Conservation (phyloP, 1,139 yeast genomes). For the Groenewaldozyma sp. region DNA sequence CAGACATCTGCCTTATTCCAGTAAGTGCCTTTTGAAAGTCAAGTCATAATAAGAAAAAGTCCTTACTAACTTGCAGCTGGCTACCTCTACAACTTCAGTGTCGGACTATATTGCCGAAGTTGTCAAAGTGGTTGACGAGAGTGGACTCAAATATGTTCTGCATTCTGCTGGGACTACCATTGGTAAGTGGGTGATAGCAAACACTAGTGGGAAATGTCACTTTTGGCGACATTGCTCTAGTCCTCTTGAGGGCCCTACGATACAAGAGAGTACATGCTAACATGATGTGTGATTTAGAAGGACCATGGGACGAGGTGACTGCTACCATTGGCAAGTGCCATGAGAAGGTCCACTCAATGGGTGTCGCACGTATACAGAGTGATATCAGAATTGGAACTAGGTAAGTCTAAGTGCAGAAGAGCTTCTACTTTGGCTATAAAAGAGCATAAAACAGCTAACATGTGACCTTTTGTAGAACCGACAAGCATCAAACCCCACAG, state of each 20-base stretch:
- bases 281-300: constrained; percentile 44
- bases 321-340: constrained; percentile 72
- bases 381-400: constrained; percentile 79
- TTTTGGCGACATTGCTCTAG: background rate
- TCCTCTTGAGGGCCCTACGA: background rate
- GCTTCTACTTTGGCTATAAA: background rate
- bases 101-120: constrained; percentile 69
- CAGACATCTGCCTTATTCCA: constrained; percentile 77
- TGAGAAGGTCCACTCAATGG: constrained; percentile 55
- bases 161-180: constrained; percentile 91
- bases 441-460: background rate
- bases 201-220: background rate
- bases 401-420: constrained; percentile 21
- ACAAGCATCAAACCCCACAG: constrained; percentile 28
- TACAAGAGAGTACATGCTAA: background rate
- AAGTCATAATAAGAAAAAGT: too few species aligned
- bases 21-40: constrained; percentile 30
- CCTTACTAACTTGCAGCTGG: constrained; percentile 42
- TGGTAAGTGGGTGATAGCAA: constrained; percentile 16
- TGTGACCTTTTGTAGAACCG: constrained; percentile 20
- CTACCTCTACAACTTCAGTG: constrained; percentile 68
- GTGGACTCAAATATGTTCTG: constrained; percentile 55
- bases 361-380: constrained; percentile 69
- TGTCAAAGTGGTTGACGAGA: constrained; percentile 51
- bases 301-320: constrained; percentile 88